Conservation (phyloP, 768 basidiomycete species). For the Hygrophorus russula region DNA sequence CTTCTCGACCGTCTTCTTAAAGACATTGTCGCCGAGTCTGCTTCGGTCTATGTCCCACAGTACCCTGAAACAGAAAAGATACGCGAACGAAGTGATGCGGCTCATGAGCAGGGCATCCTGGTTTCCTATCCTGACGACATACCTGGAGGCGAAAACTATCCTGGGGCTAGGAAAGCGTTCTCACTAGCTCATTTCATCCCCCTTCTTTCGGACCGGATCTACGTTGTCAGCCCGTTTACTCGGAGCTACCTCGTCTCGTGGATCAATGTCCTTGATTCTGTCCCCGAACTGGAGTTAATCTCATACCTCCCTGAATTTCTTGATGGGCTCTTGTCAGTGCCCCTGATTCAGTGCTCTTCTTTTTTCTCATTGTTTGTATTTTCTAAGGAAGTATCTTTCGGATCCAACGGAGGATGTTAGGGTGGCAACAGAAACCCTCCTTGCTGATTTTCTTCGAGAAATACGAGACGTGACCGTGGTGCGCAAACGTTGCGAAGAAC, state of each 20-base stretch:
- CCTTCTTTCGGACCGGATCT: constrained; percentile 82
- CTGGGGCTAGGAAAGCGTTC: constrained; percentile 64
- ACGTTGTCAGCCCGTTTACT: constrained; percentile 92
- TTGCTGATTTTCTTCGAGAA: constrained; percentile 85
- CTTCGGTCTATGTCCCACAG: constrained; percentile 86
- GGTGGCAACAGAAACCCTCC: constrained; percentile 78
- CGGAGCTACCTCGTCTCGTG: constrained; percentile 94
- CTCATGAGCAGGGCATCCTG: constrained; percentile 38
- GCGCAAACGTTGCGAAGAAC: constrained; percentile 52
- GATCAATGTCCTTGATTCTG: constrained; percentile 92
- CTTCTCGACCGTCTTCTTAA: constrained; percentile 94
- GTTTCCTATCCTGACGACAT: constrained; percentile 51
- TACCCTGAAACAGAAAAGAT: constrained; percentile 71
- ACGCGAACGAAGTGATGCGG: constrained; percentile 44
- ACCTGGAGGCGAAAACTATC: constrained; percentile 26
- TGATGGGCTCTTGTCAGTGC: constrained; percentile 81
- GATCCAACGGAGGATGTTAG: constrained; percentile 93
- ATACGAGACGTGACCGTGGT: constrained; percentile 78
- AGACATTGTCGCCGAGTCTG: constrained; percentile 95
- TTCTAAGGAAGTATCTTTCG: constrained; percentile 77
- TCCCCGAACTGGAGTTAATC: constrained; percentile 92
- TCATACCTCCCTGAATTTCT: constrained; percentile 92
- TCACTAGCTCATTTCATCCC: constrained; percentile 93
- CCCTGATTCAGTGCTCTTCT: constrained; percentile 1
- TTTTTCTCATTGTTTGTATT: constrained; percentile 4